Base-by-base conservation (phyloP, 1,284 basidiomycete genomes). In the Sporisorium reilianum region DNA sequence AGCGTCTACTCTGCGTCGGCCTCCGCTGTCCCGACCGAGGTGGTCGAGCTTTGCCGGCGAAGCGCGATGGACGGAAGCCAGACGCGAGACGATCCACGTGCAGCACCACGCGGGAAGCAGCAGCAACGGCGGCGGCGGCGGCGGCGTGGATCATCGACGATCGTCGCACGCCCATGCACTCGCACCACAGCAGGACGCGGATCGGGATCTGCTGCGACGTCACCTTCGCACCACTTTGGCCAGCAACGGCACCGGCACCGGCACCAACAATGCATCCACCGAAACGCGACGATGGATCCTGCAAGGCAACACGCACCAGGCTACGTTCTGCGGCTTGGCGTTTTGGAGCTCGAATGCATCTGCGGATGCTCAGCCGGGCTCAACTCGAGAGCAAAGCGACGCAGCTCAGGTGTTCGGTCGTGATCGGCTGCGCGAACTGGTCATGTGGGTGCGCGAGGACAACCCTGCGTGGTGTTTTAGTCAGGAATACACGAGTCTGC, bases 251-350 rank as follows among this genome's bases (percentile, higher is more conserved):
- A n/a, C 5, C 28, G 9, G 9, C 28, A 36, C n/a, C 2, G 26
- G 36, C 22, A 44, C 22, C 11, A 49, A 23, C 20, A 55, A 57
- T 20, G 38, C 64, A n/a, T 59, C 40, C 26, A 44, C 41, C 11
- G 61, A 58, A 23, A 68, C 61, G 12, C 64, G 70, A 9, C 61
- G 64, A 25, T 73, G 70, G 70, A 64, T 73, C 38, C 36, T 73
- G 38, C 56, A 61, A 42, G 70, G 70, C 18, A 32, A 28, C 2
- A 73, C 64, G 14, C 53, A 55, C 14, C 41, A 34, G 10, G 64
- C 64, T 1, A 61, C 55, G 0, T 64, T 73, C 26, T 73, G 70
- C 36, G 64, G 70, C 3, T 23, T 68, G 25, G 25, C 53, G 26
- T 60, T 73, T 14, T 58, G 32, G 59, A 23, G n/a, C 1, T 12